Percentiles rank a stretch among this genome's conserved stretches.
These are phyloP conservation scores for Penicillium cosmopolitanum DNA, from an alignment of 495 filamentous ascomycete genomes.

Conservation along the genomic window DNA sequence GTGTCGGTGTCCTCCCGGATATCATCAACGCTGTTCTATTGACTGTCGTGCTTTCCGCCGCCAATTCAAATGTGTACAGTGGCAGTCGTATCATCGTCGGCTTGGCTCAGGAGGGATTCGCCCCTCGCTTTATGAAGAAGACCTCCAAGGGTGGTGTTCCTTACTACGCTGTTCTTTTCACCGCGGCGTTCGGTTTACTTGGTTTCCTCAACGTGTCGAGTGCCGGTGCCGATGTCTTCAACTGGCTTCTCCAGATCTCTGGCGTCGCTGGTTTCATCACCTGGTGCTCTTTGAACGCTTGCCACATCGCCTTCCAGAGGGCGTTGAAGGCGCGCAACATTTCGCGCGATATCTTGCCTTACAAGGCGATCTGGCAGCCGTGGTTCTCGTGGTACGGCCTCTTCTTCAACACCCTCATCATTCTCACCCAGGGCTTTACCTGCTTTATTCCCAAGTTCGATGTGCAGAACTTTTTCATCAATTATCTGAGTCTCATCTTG, in stretches of 20 bases:
- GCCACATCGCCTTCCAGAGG: constrained; percentile 64
- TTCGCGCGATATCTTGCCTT: constrained; percentile 59
- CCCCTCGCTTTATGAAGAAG: constrained; percentile 57
- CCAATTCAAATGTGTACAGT: constrained; percentile 83
- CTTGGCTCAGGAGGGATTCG: constrained; percentile 63
- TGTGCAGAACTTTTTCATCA: constrained; percentile 60
- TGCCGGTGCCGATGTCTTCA: constrained; percentile 57
- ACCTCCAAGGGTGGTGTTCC: constrained; percentile 56
- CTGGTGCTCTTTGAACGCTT: constrained; percentile 63
- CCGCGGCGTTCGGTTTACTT: constrained; percentile 53
- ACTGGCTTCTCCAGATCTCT: constrained; percentile 63
- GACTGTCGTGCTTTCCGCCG: constrained; percentile 71
- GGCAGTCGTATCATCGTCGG: constrained; percentile 68
- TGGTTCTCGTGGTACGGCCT: constrained; percentile 64
- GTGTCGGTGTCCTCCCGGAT: constrained; percentile 66
- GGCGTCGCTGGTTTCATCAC: constrained; percentile 70
- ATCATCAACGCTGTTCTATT: constrained; percentile 82
- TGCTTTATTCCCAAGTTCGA: constrained; percentile 64
- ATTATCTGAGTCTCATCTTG: constrained; percentile 65
- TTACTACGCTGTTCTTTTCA: constrained; percentile 53
- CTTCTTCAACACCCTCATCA: constrained; percentile 66
- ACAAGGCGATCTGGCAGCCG: constrained; percentile 60
- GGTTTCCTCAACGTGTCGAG: constrained; percentile 56
- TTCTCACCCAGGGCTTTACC: constrained; percentile 71
- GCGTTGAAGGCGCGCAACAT: constrained; percentile 62